phyloP scores from a whole-genome alignment of 2,329 filamentous ascomycete species.

The Venturia aucupariae region DNA sequence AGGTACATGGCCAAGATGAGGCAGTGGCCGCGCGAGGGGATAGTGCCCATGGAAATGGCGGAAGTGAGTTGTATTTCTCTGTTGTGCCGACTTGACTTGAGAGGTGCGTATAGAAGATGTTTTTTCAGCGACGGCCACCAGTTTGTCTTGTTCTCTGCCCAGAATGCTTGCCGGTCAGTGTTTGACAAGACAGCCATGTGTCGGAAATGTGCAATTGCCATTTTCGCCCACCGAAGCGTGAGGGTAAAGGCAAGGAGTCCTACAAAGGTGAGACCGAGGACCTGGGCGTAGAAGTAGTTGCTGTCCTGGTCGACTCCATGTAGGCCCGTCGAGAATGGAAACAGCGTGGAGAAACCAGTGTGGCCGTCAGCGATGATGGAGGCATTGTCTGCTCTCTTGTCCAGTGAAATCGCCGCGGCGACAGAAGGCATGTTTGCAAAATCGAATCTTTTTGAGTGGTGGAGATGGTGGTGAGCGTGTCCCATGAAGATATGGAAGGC shows the following conservation, averaged over 20 bases:
- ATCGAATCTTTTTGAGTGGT: background rate
- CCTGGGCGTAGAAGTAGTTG: conserved; percentile 40
- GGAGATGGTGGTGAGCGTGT: conserved; percentile 6
- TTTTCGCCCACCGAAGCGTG: conserved; percentile 32
- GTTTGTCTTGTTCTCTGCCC: conserved; percentile 34
- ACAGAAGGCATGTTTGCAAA: background rate
- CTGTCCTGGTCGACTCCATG: conserved; percentile 38
- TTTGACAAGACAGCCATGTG: conserved; percentile 37
- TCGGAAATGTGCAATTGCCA: conserved; percentile 36
- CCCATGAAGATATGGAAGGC: conserved; percentile 1
- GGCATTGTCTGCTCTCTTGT: background rate
- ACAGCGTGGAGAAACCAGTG: conserved; percentile 12
- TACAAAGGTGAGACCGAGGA: conserved; percentile 27
- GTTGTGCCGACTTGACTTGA: conserved; percentile 69
- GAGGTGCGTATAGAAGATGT: conserved; percentile 59
- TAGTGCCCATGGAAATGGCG: conserved; percentile 62
- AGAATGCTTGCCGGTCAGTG: conserved; percentile 34
- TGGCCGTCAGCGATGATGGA: background rate
- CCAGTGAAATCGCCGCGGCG: background rate
- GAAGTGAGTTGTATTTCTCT: conserved; percentile 59
- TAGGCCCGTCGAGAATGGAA: conserved; percentile 26
- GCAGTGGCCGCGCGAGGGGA: conserved; percentile 71
- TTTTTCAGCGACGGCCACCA: conserved; percentile 53
- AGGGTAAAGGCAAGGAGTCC: conserved; percentile 29
- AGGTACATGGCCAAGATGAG: conserved; percentile 59